Conservation (phyloP, 139 green algal genomes). For the Chlamydomonas applanata region DNA sequence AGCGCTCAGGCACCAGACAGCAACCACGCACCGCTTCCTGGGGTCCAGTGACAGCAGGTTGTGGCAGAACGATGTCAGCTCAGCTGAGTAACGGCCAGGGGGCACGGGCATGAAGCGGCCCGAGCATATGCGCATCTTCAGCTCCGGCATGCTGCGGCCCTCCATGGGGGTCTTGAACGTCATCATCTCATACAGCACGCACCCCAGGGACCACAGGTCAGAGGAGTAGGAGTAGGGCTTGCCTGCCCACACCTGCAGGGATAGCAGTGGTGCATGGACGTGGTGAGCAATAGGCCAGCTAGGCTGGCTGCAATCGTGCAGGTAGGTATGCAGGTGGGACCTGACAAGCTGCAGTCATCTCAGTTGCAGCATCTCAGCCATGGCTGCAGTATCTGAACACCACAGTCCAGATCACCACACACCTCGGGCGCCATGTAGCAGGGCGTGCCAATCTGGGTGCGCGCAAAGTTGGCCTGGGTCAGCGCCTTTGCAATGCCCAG, state of each 20-base stretch:
- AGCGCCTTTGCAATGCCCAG: conserved; percentile 80
- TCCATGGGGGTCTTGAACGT: conserved; percentile 75
- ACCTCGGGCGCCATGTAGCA: conserved; percentile 85
- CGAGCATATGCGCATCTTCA: conserved; percentile 56
- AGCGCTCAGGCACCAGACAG: too few relatives aligned
- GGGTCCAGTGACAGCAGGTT: conserved; percentile 57
- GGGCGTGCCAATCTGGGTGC: conserved; percentile 78
- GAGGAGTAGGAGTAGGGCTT: conserved; percentile 70
- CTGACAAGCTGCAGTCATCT: too few relatives aligned
- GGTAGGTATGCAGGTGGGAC: too few relatives aligned
- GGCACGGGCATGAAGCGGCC: conserved; percentile 54
- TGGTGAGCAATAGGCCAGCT: too few relatives aligned
- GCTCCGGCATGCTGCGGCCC: conserved; percentile 60
- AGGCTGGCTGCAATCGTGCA: too few relatives aligned
- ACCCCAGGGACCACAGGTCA: conserved; percentile 80
- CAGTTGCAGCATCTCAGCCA: too few relatives aligned
- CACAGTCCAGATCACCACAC: too few relatives aligned
- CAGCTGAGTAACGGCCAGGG: conserved; percentile 48
- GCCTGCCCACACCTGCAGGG: conserved; percentile 72
- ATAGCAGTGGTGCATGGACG: too few relatives aligned
- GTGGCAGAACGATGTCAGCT: conserved; percentile 56
- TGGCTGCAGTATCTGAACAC: too few relatives aligned
- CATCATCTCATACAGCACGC: conserved; percentile 82
- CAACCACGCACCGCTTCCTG: conserved; percentile 32
- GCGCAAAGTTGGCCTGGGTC: conserved; percentile 59